phyloP scores from a whole-genome alignment of 2,329 filamentous ascomycete species.

The Colletotrichum chrysophilum region DNA sequence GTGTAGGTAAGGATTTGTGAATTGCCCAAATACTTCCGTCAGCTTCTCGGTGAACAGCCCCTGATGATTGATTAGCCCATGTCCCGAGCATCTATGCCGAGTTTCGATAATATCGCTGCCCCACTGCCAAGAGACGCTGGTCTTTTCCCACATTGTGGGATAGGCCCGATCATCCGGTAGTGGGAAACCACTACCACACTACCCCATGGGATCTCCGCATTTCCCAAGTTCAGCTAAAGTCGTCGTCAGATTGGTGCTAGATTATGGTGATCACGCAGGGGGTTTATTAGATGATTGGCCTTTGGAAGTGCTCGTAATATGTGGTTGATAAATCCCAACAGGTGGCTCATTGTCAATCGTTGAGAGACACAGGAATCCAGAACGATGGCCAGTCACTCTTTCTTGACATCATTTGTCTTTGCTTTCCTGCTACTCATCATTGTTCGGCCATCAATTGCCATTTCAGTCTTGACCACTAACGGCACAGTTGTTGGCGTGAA shows the following conservation, averaged over 20 bases:
- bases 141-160: not conserved
- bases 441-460: not conserved
- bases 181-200: not conserved
- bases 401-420: not conserved
- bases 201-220: not conserved
- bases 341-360: not conserved
- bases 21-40: not conserved
- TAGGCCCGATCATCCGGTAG: not conserved
- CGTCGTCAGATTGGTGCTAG: not conserved
- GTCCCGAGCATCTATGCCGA: not conserved
- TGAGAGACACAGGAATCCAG: not conserved
- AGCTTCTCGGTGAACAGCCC: not conserved
- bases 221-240: not conserved
- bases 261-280: not conserved
- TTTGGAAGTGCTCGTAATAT: not conserved
- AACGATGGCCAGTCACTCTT: not conserved
- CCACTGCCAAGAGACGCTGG: not conserved
- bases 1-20: not conserved
- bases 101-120: not conserved
- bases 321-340: not conserved
- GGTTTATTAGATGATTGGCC: not conserved
- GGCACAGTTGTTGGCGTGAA: not conserved
- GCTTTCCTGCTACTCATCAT: accelerated
- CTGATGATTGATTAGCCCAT: not conserved
- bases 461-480: not conserved